A percentile compares a stretch with the other conserved stretches of the same genome.
Evolutionary conservation across 2,329 filamentous ascomycete genomes (phyloP).

Genomic region (Thielaviopsis euricoi): DNA sequence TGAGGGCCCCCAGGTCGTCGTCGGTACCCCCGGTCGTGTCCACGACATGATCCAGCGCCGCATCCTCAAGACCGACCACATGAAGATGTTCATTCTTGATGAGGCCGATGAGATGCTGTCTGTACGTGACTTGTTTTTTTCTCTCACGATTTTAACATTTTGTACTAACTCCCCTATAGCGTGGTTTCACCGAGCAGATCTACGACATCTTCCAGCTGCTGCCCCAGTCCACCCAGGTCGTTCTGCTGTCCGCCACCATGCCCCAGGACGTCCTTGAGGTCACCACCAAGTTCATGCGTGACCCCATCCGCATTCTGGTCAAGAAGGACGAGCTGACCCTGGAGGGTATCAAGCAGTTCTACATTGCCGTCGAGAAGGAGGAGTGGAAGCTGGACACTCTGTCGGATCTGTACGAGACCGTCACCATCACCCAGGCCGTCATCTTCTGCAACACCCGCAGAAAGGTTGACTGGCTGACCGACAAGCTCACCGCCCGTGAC

Average conservation of each 20-base stretch:
- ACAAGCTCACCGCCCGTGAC: conserved; percentile 96
- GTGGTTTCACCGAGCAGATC: conserved; percentile 99
- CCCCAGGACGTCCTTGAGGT: conserved; percentile 98
- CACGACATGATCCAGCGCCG: conserved; percentile 99
- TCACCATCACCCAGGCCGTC: conserved; percentile 98
- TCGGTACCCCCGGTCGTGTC: conserved; percentile 95
- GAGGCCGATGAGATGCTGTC: conserved; percentile 99
- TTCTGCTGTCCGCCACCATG: conserved; percentile 95
- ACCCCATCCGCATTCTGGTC: conserved; percentile 95
- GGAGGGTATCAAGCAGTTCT: conserved; percentile 99
- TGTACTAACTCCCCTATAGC: conserved; percentile 34
- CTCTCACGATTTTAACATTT: conserved; percentile 12
- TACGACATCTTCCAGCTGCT: conserved; percentile 99
- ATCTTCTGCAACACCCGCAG: conserved; percentile 99
- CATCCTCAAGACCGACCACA: conserved; percentile 87
- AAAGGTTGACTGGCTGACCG: conserved; percentile 99
- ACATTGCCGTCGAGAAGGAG: conserved; percentile 99
- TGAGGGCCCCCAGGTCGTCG: conserved; percentile 91
- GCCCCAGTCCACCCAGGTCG: conserved; percentile 94
- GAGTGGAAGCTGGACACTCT: conserved; percentile 99
- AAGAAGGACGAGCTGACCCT: conserved; percentile 99
- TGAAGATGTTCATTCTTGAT: conserved; percentile 99
- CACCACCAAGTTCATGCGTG: conserved; percentile 99
- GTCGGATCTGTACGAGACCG: conserved; percentile 95
- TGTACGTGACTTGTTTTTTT: conserved; percentile 29